These are phyloP conservation scores for Phytopythium aichiense DNA, from an alignment of 352 stramenopile species.

Conservation along the genomic window DNA sequence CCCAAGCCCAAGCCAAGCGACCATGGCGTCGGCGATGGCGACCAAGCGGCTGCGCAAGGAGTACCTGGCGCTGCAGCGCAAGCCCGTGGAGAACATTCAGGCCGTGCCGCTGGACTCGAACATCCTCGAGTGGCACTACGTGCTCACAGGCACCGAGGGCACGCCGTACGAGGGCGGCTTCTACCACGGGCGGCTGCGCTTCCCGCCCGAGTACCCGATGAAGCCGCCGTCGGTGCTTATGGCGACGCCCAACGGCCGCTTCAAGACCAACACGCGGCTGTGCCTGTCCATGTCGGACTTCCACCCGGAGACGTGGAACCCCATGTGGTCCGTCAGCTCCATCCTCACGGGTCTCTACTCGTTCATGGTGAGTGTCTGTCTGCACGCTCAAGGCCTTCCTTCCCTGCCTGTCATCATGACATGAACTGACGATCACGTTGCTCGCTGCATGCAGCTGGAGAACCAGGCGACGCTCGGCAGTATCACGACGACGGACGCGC, in stretches of 20 bases:
- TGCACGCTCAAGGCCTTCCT: neutral
- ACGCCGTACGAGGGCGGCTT: constrained; percentile 85
- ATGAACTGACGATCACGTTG: neutral
- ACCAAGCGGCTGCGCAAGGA: constrained; percentile 93
- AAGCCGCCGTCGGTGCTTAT: constrained; percentile 95
- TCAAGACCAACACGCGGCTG: constrained; percentile 92
- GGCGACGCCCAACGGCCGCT: constrained; percentile 92
- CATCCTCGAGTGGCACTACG: constrained; percentile 96
- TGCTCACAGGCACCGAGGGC: constrained; percentile 76
- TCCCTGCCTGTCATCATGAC: neutral
- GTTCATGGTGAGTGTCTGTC: constrained; percentile 80
- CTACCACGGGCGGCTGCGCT: constrained; percentile 92
- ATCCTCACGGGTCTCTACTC: constrained; percentile 95
- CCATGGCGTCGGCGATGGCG: constrained; percentile 76
- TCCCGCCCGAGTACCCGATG: constrained; percentile 94
- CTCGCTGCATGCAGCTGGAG: constrained; percentile 35
- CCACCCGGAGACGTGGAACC: constrained; percentile 95
- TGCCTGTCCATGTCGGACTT: constrained; percentile 96
- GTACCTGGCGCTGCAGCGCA: constrained; percentile 87
- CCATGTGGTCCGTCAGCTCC: constrained; percentile 94
- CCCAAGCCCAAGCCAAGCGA: too few species aligned
- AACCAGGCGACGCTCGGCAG: constrained; percentile 85
- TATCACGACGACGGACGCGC: constrained; percentile 79
- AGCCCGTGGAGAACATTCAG: constrained; percentile 89
- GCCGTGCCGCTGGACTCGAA: constrained; percentile 89